Base-by-base conservation (phyloP, 352 stramenopile genomes). In the Globisporangium sylvaticum region DNA sequence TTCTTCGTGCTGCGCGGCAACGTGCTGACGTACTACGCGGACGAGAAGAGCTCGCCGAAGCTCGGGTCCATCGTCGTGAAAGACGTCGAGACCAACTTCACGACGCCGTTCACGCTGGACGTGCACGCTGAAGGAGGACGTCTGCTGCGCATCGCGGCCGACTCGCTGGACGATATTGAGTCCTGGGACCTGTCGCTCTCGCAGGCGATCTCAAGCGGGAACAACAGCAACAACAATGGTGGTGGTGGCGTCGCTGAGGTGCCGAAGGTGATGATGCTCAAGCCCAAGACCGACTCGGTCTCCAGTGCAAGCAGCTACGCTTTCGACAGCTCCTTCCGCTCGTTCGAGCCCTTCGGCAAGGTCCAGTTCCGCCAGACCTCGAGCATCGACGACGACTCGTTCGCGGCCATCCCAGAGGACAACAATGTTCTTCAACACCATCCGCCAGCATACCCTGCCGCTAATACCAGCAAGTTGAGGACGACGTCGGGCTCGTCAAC, bases 1-100 rank as follows among this genome's bases (percentile, higher is more conserved):
- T 92, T 81, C 68, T 77, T 84, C 42, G 70, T 74, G 60, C 72
- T 94, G 1, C 66, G 69, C 32, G 80, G 79, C 15, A 82, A 67
- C 15, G 73, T 72, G 52, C 62, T 94, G 27, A 78, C 75, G 66
- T 90, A 92, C 56, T 88, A 78, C 55, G 69, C 71, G 1, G 68
- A 75, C 55, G 71, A 71, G 58, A 64, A 67, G 46, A 60, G 65
- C 29, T 66, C 67, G 0, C 50, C 70, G 9, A 62, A 67, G 29
- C 50, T 83, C 32, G 79, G 69, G 2, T 68, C 71, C 10, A 32
- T 77, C 18, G 62, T 68, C 20, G 64, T 87, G n/a, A 60, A n/a
- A 12, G 24, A 61, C 15, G 66, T 80, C 44, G 54, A 66, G 68
- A 59, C 76, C 44, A 84, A 67, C 63, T 70, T 48, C 56, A 80